These are phyloP conservation scores for Bolboschoenoplectus hybrid DNA, from an alignment of 202 grass and related monocot species.

Conservation along the genomic window DNA sequence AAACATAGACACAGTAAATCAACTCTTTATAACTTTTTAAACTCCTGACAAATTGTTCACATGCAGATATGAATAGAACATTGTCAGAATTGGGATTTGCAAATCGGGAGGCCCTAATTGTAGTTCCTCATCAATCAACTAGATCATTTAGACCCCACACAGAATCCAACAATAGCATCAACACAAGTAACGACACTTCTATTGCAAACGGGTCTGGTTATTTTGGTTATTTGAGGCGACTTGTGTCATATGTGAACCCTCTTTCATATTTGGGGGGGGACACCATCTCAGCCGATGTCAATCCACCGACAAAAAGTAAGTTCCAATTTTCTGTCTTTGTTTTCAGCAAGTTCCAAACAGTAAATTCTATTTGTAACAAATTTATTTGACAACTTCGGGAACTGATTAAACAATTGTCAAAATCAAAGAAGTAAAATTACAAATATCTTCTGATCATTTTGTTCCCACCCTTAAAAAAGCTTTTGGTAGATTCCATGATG, in stretches of 20 bases:
- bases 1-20: not conserved
- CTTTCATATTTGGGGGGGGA: constrained; percentile 73
- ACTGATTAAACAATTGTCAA: no score
- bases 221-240: constrained; percentile 64
- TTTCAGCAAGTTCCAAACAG: not conserved
- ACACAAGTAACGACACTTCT: constrained; percentile 32
- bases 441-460: no score
- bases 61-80: constrained; percentile 73
- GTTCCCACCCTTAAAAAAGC: no score
- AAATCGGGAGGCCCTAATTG: constrained; percentile 82
- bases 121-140: constrained; percentile 56
- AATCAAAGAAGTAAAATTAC: no score
- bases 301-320: constrained; percentile 50
- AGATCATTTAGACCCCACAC: constrained; percentile 47
- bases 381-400: not conserved
- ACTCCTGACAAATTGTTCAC: constrained; percentile 20
- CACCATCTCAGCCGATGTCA: constrained; percentile 48
- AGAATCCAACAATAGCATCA: constrained; percentile 32
- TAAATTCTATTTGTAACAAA: not conserved
- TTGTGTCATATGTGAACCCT: constrained; percentile 73
- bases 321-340: constrained; percentile 24
- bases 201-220: constrained; percentile 47
- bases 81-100: constrained; percentile 78
- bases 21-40: not conserved
- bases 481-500: not conserved